Evolutionary conservation across 2,329 filamentous ascomycete species (phyloP), one percentile per base, ranked within the genome.

Genomic region (Diaporthe citri): DNA sequence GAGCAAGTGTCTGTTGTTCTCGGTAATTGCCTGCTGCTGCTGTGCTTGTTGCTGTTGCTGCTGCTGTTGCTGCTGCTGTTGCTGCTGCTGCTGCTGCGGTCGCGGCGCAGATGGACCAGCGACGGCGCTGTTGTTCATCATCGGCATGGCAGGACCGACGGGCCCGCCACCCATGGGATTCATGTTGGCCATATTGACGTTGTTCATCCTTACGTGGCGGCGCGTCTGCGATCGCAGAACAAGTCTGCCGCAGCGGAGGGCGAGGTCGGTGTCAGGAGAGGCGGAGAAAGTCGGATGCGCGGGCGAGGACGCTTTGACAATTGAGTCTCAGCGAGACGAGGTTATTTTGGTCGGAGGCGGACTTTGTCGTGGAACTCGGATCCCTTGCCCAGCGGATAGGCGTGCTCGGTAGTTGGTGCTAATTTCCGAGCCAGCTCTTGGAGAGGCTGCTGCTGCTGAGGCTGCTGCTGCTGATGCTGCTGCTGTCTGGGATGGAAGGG

Each of bases 101-200:
- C 81, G 82, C 36, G 81, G 82, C 78, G 77, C 79, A 80, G 82
- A 78, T 52, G 83, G 83, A 22, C 80, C 83, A 56, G 78, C 79
- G 43, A 82, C 76, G 52, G 80, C 83, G 81, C 88, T 86, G 81
- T 91, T 92, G 82, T 90, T 91, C 91, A 93, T 93, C 89, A 93
- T 92, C 81, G 89, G 89, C 81, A 92, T 90, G 46, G 89, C 88
- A 73, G 86, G 87, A 78, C 92, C 92, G 76, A 93, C 91, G 71
- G 91, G 90, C 62, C 90, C 91, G 76, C 91, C 92, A 48, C 66
- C 73, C 90, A 93, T 91, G 82, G 89, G 87, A 82, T 88, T 90
- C 90, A 95, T 94, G 81, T 87, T 89, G 81, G 88, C 89, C 92
- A 95, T 94, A 81, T 90, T 88, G 80, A 89, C 86, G 86, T 90